These are phyloP conservation scores for Filosporella fistucella DNA, from an alignment of 495 filamentous ascomycete species.

Conservation along the genomic window DNA sequence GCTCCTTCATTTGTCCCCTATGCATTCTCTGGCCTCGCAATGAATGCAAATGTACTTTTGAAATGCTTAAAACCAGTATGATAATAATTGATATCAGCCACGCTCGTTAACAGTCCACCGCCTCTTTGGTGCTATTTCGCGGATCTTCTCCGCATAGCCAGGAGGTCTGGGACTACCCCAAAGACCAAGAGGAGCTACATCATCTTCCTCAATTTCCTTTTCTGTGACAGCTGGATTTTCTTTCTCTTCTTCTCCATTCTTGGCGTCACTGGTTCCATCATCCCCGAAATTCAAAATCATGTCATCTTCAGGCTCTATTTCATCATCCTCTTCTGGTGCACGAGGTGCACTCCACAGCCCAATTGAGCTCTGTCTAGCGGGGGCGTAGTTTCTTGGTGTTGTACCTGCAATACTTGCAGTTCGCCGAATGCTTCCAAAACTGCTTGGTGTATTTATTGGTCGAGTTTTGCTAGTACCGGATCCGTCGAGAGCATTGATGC, in stretches of 20 bases:
- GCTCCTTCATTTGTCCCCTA: too few species aligned
- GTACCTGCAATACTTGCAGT: conserved; percentile 19
- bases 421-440: conserved; percentile 22
- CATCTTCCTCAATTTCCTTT: conserved; percentile 16
- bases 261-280: conserved; percentile 1
- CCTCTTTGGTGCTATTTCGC: conserved; percentile 21
- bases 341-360: conserved; percentile 30
- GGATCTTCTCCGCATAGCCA: conserved; percentile 18
- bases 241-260: conserved; percentile 9
- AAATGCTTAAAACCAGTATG: conserved; percentile 33
- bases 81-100: too few species aligned
- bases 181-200: conserved; percentile 24
- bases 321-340: conserved; percentile 26
- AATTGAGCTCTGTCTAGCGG: conserved; percentile 19
- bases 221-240: conserved; percentile 1
- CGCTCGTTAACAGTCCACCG: conserved; percentile 27
- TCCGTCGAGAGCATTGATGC: conserved; percentile 25
- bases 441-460: conserved; percentile 9
- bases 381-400: conserved; percentile 13
- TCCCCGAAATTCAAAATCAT: conserved; percentile 41
- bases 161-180: conserved; percentile 22
- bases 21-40: too few species aligned
- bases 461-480: conserved; percentile 19
- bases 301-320: conserved; percentile 33
- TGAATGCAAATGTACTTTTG: too few species aligned